Conservation (phyloP, 495 filamentous ascomycete species). For the Penicillium silybi region DNA sequence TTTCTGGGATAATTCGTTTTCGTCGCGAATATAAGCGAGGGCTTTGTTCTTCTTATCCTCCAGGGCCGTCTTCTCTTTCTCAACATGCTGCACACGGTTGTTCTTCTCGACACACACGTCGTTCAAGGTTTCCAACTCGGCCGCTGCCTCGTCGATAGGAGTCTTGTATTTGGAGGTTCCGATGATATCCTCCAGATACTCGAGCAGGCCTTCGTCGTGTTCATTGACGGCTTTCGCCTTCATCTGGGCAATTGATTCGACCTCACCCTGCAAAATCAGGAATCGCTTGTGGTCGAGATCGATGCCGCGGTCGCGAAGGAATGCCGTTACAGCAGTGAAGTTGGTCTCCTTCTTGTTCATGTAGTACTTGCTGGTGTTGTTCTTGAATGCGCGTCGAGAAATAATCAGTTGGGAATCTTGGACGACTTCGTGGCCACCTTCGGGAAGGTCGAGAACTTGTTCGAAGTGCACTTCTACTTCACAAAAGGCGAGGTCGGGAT, state of each 20-base stretch:
- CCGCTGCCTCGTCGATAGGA: slow-evolving; percentile 88
- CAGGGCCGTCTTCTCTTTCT: slow-evolving; percentile 88
- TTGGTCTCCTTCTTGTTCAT: slow-evolving; percentile 85
- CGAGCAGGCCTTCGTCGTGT: slow-evolving; percentile 91
- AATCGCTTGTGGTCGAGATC: slow-evolving; percentile 99
- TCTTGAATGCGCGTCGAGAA: slow-evolving; percentile 92
- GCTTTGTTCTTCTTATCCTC: slow-evolving; percentile 97
- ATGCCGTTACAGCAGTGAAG: slow-evolving; percentile 82
- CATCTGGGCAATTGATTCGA: slow-evolving; percentile 99
- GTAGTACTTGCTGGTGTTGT: slow-evolving; percentile 96
- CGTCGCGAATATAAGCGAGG: slow-evolving; percentile 78
- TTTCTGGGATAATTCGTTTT: slow-evolving; percentile 88
- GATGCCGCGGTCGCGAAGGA: slow-evolving; percentile 85
- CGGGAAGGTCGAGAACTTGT: slow-evolving; percentile 83
- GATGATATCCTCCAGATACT: slow-evolving; percentile 98
- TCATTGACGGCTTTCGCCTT: slow-evolving; percentile 92
- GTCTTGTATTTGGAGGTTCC: slow-evolving; percentile 97
- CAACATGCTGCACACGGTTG: slow-evolving; percentile 90
- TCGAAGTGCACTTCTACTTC: slow-evolving; percentile 96
- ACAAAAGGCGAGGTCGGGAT: slow-evolving; percentile 80
- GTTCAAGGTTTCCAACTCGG: slow-evolving; percentile 86
- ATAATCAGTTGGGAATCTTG: slow-evolving; percentile 81
- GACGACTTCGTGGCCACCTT: slow-evolving; percentile 66
- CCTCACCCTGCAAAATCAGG: slow-evolving; percentile 93
- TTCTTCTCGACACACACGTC: slow-evolving; percentile 94